Evolutionary conservation across 2,329 filamentous ascomycete genomes (phyloP).

Genomic region (Daldinia eschscholtzii): DNA sequence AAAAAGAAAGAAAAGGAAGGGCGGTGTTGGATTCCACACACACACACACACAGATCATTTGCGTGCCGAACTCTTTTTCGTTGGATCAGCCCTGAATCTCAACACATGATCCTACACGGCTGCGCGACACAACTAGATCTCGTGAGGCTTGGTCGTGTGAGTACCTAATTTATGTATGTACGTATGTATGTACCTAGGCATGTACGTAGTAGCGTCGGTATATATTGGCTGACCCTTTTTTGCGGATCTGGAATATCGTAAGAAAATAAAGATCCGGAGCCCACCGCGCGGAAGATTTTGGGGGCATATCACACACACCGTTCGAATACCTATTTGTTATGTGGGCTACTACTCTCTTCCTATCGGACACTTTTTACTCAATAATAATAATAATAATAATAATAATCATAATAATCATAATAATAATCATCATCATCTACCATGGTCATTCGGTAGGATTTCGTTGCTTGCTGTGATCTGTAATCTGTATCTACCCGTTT

Average conservation of each 20-base stretch:
- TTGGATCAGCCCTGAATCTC: constrained; percentile 21
- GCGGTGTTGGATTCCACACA: constrained; percentile 22
- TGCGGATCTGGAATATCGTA: constrained; percentile 27
- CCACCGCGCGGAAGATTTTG: constrained; percentile 26
- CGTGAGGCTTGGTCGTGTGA: constrained; percentile 37
- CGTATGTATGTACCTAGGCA: neutral
- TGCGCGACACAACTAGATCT: constrained; percentile 40
- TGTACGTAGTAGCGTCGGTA: neutral
- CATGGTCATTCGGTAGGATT: constrained; percentile 15
- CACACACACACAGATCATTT: too few species aligned
- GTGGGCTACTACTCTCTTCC: constrained; percentile 23
- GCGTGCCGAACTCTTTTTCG: constrained; percentile 12
- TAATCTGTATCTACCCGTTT: constrained; percentile 38
- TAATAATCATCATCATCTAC: constrained; percentile 11
- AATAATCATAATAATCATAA: neutral
- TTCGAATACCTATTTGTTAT: neutral
- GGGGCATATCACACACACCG: neutral
- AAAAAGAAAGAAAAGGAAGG: constrained; percentile 16
- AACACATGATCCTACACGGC: constrained; percentile 42
- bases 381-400: too few species aligned
- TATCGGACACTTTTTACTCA: constrained; percentile 25
- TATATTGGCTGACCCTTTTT: constrained; percentile 12
- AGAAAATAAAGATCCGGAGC: constrained; percentile 33
- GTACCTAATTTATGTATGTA: constrained; percentile 7
- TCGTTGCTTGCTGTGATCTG: neutral